Conservation (phyloP, 148 eudicot genomes). For the Pharnaceum exiguum region DNA sequence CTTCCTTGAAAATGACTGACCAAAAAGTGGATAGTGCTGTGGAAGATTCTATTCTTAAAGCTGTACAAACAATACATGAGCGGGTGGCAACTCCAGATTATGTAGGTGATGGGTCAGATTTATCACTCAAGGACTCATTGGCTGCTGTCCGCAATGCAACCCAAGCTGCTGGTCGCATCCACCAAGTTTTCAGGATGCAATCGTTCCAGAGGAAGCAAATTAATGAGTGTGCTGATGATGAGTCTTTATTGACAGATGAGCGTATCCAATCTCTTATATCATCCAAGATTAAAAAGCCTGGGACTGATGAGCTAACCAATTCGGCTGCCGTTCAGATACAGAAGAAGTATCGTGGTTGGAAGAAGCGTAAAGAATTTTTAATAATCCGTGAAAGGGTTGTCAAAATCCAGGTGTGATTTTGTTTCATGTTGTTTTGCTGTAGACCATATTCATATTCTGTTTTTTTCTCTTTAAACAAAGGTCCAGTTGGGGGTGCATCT, state of each 20-base stretch:
- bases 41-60: conserved; percentile 31
- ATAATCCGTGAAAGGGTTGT: conserved; percentile 49
- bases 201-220: conserved; percentile 53
- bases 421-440: background rate
- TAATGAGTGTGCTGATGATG: conserved; percentile 23
- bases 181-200: conserved; percentile 58
- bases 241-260: conserved; percentile 36
- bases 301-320: conserved; percentile 30
- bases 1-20: conserved; percentile 37
- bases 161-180: conserved; percentile 66
- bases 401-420: conserved; percentile 51
- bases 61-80: conserved; percentile 35
- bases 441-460: background rate
- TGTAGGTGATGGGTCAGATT: conserved; percentile 37
- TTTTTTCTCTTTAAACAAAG: background rate
- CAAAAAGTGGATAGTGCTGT: conserved; percentile 23
- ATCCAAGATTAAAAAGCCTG: conserved; percentile 38
- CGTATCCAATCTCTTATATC: conserved; percentile 44
- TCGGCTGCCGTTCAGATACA: conserved; percentile 66
- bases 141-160: conserved; percentile 63
- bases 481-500: background rate
- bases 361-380: conserved; percentile 52
- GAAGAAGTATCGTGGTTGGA: conserved; percentile 66
- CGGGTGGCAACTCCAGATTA: conserved; percentile 30
- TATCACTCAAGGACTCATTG: conserved; percentile 50